Evolutionary conservation across 225 moss, liverwort and hornwort species (phyloP).

Genomic region (Lunularia cruciata): DNA sequence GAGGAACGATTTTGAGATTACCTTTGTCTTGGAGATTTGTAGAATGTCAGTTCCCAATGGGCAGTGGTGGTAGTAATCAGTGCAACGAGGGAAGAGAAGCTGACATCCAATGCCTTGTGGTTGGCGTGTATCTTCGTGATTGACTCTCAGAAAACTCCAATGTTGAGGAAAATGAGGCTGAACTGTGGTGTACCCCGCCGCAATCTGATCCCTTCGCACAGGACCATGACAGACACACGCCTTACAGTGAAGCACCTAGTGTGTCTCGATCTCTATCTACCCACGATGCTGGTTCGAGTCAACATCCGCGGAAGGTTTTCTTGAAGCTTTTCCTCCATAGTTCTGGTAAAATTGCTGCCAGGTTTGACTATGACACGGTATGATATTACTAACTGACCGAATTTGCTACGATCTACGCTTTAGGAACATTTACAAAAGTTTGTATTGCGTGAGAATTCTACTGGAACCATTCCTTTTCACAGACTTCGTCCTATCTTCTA

Average conservation of each 20-base stretch:
- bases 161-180: slow-evolving; percentile 21
- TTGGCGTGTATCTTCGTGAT: too few relatives aligned
- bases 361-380: slow-evolving; percentile 79
- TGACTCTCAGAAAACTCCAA: slow-evolving; percentile 5
- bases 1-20: too few relatives aligned
- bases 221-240: slow-evolving; percentile 3
- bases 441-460: not conserved
- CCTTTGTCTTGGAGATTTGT: too few relatives aligned
- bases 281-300: slow-evolving; percentile 42
- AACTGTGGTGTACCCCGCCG: slow-evolving; percentile 28
- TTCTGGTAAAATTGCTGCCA: slow-evolving; percentile 84
- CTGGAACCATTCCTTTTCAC: not conserved
- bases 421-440: not conserved
- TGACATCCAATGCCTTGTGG: not conserved
- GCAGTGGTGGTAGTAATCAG: too few relatives aligned
- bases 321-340: slow-evolving; percentile 65
- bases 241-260: not conserved
- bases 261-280: slow-evolving; percentile 11
- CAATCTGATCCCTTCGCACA: slow-evolving; percentile 17
- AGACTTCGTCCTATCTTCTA: not conserved
- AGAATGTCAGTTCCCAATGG: too few relatives aligned
- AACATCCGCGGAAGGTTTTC: slow-evolving; percentile 41
- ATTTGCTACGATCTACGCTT: not conserved
- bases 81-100: too few relatives aligned
- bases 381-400: not conserved